Conservation (phyloP, 805 yeast species). For the Sugiyamaella valdiviana region DNA sequence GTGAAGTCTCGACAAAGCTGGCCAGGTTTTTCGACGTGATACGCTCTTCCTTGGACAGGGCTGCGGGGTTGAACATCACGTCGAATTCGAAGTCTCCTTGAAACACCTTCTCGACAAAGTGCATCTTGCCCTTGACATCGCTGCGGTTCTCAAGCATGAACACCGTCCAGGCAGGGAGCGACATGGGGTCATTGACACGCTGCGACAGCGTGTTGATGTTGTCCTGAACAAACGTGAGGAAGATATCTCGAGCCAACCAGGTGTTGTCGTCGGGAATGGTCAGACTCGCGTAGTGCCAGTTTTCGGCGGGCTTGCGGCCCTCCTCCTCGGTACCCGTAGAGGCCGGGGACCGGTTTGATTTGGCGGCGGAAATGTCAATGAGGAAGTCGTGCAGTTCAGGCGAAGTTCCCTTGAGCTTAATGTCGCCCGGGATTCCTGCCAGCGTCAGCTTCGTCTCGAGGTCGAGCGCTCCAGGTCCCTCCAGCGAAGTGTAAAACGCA, state of each 20-base stretch:
- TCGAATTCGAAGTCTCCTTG: conserved; percentile 73
- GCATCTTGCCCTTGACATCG: conserved; percentile 66
- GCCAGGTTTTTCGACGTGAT: conserved; percentile 16
- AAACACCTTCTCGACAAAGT: conserved; percentile 69
- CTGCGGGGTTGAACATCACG: conserved; percentile 48
- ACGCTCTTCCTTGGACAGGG: conserved; percentile 26
- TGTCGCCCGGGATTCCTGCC: conserved; percentile 27
- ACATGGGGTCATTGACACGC: conserved; percentile 26
- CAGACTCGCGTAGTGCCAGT: conserved; percentile 61
- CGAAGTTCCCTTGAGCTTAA: conserved; percentile 47
- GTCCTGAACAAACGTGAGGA: conserved; percentile 62
- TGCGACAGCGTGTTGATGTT: conserved; percentile 46
- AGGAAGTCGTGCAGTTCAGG: conserved; percentile 63
- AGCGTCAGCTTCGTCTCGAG: conserved; percentile 24
- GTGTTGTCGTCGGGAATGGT: conserved; percentile 62
- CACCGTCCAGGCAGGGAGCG: conserved; percentile 38
- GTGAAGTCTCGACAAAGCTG: conserved; percentile 29
- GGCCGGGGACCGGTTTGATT: conserved; percentile 35
- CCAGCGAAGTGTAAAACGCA: conserved; percentile 73
- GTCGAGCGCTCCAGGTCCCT: conserved; percentile 43
- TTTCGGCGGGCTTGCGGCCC: conserved; percentile 26
- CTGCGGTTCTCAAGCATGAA: conserved; percentile 54
- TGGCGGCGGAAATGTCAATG: conserved; percentile 50
- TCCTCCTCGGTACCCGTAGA: conserved; percentile 47
- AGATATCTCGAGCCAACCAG: conserved; percentile 78